A percentile compares a stretch with the other conserved stretches of the same genome.
phyloP scores from a whole-genome alignment of 192 early-diverging fungal genomes.

The Coemansia sp. region DNA sequence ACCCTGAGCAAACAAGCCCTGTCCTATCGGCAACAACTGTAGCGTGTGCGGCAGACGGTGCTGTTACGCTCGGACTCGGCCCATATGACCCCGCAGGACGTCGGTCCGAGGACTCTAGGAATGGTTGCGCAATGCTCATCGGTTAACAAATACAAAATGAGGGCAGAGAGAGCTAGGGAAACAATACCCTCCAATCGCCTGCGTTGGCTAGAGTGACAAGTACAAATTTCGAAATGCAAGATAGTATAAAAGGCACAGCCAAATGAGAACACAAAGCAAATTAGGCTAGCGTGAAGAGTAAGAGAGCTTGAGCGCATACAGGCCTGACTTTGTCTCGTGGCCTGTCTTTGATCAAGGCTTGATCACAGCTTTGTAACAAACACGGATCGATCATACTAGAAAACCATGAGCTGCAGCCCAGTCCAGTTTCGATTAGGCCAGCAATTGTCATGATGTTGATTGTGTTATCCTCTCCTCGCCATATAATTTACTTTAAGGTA shows the following conservation, averaged over 20 bases:
- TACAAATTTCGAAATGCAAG: background rate
- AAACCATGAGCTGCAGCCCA: background rate
- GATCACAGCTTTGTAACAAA: background rate
- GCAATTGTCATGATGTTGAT: background rate
- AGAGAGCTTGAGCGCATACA: background rate
- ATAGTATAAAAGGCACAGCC: background rate
- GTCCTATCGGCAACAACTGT: background rate
- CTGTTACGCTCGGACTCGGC: background rate
- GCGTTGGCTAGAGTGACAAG: conserved; percentile 3
- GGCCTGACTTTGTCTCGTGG: background rate
- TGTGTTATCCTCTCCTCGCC: background rate
- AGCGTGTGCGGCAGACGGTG: background rate
- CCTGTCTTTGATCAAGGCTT: background rate
- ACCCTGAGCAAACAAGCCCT: background rate
- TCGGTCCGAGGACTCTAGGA: background rate
- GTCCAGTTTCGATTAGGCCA: background rate
- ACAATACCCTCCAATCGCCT: conserved; percentile 5
- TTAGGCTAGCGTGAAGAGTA: background rate
- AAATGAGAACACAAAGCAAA: background rate
- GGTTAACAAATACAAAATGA: background rate
- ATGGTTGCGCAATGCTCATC: conserved; percentile 9
- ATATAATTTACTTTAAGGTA: background rate
- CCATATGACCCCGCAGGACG: background rate
- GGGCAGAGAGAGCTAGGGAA: background rate
- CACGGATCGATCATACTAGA: background rate